These are phyloP conservation scores for Gymnopus androsaceus DNA, from an alignment of 1,284 basidiomycete genomes.

Conservation along the genomic window DNA sequence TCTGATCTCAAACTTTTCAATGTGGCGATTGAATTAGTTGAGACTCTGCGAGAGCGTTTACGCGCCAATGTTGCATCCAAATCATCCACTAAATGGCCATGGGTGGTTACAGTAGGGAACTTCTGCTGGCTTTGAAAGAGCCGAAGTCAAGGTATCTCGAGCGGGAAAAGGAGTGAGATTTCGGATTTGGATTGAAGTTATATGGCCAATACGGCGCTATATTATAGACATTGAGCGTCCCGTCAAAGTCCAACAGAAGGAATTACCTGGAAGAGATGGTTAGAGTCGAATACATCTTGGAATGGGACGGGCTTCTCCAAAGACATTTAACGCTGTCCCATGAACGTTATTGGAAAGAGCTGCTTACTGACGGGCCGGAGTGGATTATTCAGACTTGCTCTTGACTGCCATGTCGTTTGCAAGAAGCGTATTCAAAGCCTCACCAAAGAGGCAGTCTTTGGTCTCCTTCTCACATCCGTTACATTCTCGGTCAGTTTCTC, in stretches of 20 bases:
- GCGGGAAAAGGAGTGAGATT: conserved; percentile 82
- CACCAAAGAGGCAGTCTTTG: background rate
- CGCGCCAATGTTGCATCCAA: conserved; percentile 62
- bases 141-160: conserved; percentile 74
- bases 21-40: conserved; percentile 56
- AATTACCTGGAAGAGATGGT: conserved; percentile 9
- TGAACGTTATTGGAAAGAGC: background rate
- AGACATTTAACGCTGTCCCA: background rate
- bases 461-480: background rate
- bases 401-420: conserved; percentile 70
- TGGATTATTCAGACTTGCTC: conserved; percentile 68
- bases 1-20: conserved; percentile 49
- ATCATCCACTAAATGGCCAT: conserved; percentile 65
- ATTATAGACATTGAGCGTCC: background rate
- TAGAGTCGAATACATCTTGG: background rate
- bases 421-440: background rate
- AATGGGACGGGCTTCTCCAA: conserved; percentile 9
- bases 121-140: conserved; percentile 64
- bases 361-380: conserved; percentile 17
- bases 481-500: conserved; percentile 2
- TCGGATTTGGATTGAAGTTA: conserved; percentile 71
- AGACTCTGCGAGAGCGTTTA: conserved; percentile 62
- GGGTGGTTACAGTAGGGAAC: conserved; percentile 54
- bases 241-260: background rate
- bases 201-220: conserved; percentile 74